Percentiles rank a stretch among this genome's conserved stretches.
These are phyloP conservation scores for Hortaea werneckii DNA, from an alignment of 2,329 filamentous ascomycete genomes.

Conservation along the genomic window DNA sequence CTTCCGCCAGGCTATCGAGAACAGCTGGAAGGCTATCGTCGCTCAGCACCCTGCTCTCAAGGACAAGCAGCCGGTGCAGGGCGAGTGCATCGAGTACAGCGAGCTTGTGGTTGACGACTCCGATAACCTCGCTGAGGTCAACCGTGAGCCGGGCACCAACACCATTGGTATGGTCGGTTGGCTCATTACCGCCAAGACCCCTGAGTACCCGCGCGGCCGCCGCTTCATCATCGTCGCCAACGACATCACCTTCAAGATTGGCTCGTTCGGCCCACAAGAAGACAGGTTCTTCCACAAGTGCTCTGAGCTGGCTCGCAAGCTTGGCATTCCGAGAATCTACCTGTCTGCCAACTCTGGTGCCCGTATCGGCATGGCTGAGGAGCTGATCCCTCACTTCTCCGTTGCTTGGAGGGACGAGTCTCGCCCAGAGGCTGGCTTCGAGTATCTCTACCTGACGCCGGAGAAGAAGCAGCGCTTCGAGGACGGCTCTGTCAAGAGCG, in stretches of 20 bases:
- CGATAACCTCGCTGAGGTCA: conserved; percentile 85
- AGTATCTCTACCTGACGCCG: conserved; percentile 88
- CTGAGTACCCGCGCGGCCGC: conserved; percentile 85
- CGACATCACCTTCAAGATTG: conserved; percentile 98
- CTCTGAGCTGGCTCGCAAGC: conserved; percentile 85
- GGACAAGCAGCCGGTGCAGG: conserved; percentile 71
- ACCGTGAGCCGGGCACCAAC: conserved; percentile 90
- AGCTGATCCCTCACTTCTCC: conserved; percentile 93
- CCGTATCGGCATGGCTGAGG: conserved; percentile 89
- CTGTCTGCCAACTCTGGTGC: conserved; percentile 98
- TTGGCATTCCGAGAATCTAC: conserved; percentile 95
- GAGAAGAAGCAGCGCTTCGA: conserved; percentile 81
- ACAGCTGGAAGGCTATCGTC: conserved; percentile 73
- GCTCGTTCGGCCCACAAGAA: conserved; percentile 91
- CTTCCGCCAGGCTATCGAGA: conserved; percentile 95
- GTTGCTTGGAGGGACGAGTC: conserved; percentile 85
- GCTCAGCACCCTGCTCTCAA: conserved; percentile 63
- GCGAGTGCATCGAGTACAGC: conserved; percentile 86
- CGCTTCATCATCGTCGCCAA: conserved; percentile 96
- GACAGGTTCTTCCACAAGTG: conserved; percentile 99
- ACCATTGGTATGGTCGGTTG: conserved; percentile 97
- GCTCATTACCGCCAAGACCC: conserved; percentile 88
- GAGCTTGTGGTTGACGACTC: conserved; percentile 92
- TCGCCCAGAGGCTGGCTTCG: conserved; percentile 83
- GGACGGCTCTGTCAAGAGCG: conserved; percentile 61